Base-by-base conservation (phyloP, 768 basidiomycete species). In the Coprinopsis strossmayeri region DNA sequence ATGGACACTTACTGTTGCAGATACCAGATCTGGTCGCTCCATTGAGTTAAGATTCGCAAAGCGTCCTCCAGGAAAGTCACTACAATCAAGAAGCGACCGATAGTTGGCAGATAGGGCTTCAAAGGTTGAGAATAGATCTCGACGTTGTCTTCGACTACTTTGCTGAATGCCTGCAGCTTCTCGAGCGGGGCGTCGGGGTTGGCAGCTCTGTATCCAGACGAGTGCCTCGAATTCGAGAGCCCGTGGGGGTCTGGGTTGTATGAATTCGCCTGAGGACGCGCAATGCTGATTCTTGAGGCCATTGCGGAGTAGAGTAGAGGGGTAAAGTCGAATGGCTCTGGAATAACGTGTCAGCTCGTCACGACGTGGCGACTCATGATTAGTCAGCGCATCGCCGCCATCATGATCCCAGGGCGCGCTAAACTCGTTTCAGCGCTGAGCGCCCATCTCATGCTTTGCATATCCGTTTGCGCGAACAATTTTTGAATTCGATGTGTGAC, bases 51-150 rank as follows among this genome's bases (percentile, higher is more conserved):
- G 61, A 98, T 98, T 55, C 96, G 74, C 60, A 95, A 67, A 7
- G 96, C 91, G 63, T 99, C 96, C 74, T 99, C 96, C 66, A 94
- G 72, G 71, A 99, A 99, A 9, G 96, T 99, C 34, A 96, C 92
- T 45, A 99, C 91, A 66, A 98, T 98, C 51, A 99, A 68, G 69
- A 97, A 98, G 58, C 96, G 81, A 50, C 93, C 95, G 65, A 97
- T 84, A 47, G 91, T 84, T 34, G 96, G 96, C 59, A 99, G 76
- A 65, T 94, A 84, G 46, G 96, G 96, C 64, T 85, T 84, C 68
- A 98, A 73, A 17, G 96, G 96, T 62, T 96, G 87, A 5, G 92
- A 85, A 68, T 87, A 87, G 56, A 89, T 84, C 65, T 98, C 96
- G 62, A 96, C 78, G 54, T 83, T 72, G 69, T 99, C 96, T 71